Evolutionary conservation across 2,329 filamentous ascomycete genomes (phyloP), one percentile per base, ranked within the genome.

Genomic region (Lachnellula subtilissima): DNA sequence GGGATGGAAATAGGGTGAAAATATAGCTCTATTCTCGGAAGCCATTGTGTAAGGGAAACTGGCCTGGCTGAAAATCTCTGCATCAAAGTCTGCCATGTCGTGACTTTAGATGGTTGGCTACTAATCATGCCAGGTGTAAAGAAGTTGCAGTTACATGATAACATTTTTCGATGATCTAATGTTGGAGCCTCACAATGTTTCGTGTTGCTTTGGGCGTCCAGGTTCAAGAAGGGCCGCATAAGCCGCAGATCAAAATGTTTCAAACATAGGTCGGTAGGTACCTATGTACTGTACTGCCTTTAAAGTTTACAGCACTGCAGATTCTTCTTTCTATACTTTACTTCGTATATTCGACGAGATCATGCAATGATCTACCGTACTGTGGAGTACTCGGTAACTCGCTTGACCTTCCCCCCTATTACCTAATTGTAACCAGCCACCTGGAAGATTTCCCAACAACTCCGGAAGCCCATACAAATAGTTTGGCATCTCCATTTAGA

Each of bases 381-480:
- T 25, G 25, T 25, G 39, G 15, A 3, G 19, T 43, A 17, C 39
- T 42, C 15, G 14, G 4, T 32, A 28, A n/a, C 17, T 48, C 28
- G 19, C 22, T 22, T 12, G 23, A 14, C 23, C 17, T 48, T 48
- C 17, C 15, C 23, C 14, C 11, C 25, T 15, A 14, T 54, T 22
- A 42, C 42, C 42, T 36, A 48, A n/a, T 45, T 22, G 8, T 19
- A 6, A 12, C 50, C 50, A 55, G 48, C 47, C 47, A 55, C 45
- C 11, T 43, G 3, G 28, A 28, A 2, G 23, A 36, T 23, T 46
- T 43, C 19, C 32, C 40, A 49, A 52, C 55, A 55, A 57, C 52
- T 60, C 58, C 58, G 58, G 48, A 53, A 36, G 48, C 50, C 35
- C 55, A 57, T 55, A 57, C 53, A 57, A 60, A 55, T 7, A 19